Evolutionary conservation across 2,329 filamentous ascomycete species (phyloP).

Genomic region (Xylaria polymorpha): DNA sequence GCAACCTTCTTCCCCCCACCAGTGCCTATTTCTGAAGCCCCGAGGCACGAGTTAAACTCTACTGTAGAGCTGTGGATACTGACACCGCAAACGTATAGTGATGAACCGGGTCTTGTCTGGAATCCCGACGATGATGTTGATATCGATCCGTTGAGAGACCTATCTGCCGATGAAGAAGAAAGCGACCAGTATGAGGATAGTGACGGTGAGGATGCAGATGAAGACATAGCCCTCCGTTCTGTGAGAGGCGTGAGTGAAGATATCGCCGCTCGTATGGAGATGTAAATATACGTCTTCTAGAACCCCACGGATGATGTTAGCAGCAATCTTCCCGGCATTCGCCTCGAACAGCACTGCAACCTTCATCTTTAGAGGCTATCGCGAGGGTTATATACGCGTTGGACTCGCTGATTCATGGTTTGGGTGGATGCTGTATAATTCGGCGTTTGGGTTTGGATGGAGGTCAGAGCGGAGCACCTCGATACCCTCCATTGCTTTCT

Average conservation of each 20-base stretch:
- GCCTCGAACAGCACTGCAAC: neutral
- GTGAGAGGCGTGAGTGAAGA: conserved; percentile 72
- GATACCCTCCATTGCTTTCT: conserved; percentile 29
- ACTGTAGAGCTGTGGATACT: neutral
- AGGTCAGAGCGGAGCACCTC: conserved; percentile 25
- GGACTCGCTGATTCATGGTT: conserved; percentile 1
- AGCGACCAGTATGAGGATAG: conserved; percentile 59
- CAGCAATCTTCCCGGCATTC: neutral
- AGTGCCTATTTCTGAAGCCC: neutral
- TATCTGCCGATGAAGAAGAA: conserved; percentile 61
- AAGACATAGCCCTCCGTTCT: conserved; percentile 56
- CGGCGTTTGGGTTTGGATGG: conserved; percentile 26
- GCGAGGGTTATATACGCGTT: conserved; percentile 6
- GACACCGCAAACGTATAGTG: conserved; percentile 16
- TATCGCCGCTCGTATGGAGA: conserved; percentile 71
- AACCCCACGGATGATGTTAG: neutral
- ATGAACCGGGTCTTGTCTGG: conserved; percentile 56
- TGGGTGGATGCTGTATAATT: conserved; percentile 10
- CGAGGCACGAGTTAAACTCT: neutral
- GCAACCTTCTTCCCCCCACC: no score
- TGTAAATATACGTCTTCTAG: conserved; percentile 53
- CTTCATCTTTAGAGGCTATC: neutral
- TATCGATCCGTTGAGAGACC: conserved; percentile 64
- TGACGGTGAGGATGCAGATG: conserved; percentile 55
- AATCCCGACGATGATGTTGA: conserved; percentile 70